Evolutionary conservation across 2,329 filamentous ascomycete genomes (phyloP).

Genomic region (Aureobasidium mangrovei): DNA sequence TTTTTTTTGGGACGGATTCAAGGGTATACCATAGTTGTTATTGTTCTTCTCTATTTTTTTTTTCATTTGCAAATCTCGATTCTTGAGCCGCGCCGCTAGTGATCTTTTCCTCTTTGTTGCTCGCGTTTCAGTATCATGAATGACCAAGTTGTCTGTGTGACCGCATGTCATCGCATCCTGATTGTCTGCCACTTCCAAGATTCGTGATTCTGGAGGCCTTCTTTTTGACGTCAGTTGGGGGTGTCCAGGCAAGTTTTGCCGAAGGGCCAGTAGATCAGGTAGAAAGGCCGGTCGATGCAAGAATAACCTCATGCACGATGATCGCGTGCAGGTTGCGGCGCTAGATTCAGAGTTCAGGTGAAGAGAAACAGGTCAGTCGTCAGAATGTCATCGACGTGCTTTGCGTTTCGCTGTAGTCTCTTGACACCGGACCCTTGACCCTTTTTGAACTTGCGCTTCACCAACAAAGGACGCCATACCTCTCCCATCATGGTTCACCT

Average conservation of each 20-base stretch:
- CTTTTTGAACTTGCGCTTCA: background rate
- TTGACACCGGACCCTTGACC: background rate
- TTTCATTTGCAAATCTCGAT: background rate
- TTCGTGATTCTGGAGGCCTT: background rate
- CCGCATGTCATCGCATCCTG: background rate
- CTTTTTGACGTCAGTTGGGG: slow-evolving; percentile 6
- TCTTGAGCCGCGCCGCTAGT: background rate
- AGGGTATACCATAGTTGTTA: slow-evolving; percentile 9
- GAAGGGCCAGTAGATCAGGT: background rate
- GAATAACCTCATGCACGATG: slow-evolving; percentile 2
- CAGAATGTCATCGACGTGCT: slow-evolving; percentile 4
- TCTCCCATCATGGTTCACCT: slow-evolving; percentile 14
- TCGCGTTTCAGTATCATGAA: too few species aligned
- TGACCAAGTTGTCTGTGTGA: too few species aligned
- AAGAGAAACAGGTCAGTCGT: background rate
- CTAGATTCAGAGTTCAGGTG: background rate
- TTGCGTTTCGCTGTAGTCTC: background rate
- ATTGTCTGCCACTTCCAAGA: slow-evolving; percentile 2
- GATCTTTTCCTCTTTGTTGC: too few species aligned
- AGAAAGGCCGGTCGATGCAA: background rate
- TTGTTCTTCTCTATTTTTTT: background rate
- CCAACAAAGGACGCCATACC: background rate
- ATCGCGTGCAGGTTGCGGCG: background rate
- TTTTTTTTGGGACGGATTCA: background rate
- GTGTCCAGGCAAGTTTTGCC: slow-evolving; percentile 2